Conservation (phyloP, 768 basidiomycete species). For the Suillus bovinus region DNA sequence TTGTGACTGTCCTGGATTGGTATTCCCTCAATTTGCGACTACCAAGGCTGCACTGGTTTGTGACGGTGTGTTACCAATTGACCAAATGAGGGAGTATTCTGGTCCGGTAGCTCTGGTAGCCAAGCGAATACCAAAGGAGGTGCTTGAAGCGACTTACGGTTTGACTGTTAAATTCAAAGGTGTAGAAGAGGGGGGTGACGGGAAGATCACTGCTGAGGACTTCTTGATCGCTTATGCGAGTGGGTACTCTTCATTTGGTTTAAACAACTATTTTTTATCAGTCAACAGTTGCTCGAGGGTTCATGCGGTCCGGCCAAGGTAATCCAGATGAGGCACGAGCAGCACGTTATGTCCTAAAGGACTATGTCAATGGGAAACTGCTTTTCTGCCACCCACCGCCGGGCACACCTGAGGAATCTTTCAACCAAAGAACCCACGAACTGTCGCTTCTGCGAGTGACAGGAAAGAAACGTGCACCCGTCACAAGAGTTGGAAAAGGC, state of each 20-base stretch:
- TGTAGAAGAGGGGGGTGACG: conserved; percentile 84
- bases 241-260: conserved; percentile 43
- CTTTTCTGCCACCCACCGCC: conserved; percentile 93
- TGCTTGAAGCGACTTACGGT: conserved; percentile 91
- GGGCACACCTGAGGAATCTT: conserved; percentile 56
- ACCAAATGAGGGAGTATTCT: conserved; percentile 92
- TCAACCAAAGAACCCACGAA: conserved; percentile 73
- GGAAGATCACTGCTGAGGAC: conserved; percentile 71
- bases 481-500: conserved; percentile 79
- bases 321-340: conserved; percentile 97
- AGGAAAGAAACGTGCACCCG: conserved; percentile 88
- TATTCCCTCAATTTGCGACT: conserved; percentile 97
- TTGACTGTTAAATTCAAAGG: conserved; percentile 64
- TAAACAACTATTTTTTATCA: conserved; percentile 19
- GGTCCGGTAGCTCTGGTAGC: conserved; percentile 81
- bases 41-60: conserved; percentile 96
- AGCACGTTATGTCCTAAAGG: conserved; percentile 90
- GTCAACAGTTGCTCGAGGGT: conserved; percentile 83
- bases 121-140: conserved; percentile 73
- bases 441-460: conserved; percentile 56
- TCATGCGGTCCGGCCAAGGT: conserved; percentile 90
- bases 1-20: conserved; percentile 97
- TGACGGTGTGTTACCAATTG: conserved; percentile 95
- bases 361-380: conserved; percentile 94
- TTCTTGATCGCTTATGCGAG: conserved; percentile 90